These are phyloP conservation scores for Chrysanthemum makinoi DNA, from an alignment of 129 eudicot species.

Conservation along the genomic window DNA sequence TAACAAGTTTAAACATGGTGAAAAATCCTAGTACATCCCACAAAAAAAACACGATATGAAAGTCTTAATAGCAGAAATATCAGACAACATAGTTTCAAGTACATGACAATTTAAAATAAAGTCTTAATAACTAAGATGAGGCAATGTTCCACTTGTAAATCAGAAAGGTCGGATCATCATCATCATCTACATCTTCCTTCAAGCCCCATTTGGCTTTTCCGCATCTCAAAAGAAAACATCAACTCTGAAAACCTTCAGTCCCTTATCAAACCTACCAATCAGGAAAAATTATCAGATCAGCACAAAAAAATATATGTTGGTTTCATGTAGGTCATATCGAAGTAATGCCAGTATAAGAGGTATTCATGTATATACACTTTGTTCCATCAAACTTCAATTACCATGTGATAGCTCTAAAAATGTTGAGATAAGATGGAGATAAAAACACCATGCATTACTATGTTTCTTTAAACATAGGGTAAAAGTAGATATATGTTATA, in stretches of 20 bases:
- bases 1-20: constrained; percentile 18
- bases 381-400: neutral
- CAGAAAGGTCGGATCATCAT: constrained; percentile 10
- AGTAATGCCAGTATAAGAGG: neutral
- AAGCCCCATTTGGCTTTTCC: constrained; percentile 13
- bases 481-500: too few relatives aligned
- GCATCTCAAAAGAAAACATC: constrained; percentile 9
- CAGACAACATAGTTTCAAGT: constrained; percentile 33
- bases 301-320: neutral
- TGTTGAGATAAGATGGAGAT: neutral
- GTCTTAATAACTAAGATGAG: constrained; percentile 16
- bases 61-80: constrained; percentile 21
- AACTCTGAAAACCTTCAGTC: constrained; percentile 19
- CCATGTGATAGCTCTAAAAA: neutral
- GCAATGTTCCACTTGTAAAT: constrained; percentile 19
- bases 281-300: constrained; percentile 5
- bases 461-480: too few relatives aligned
- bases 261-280: constrained; percentile 20
- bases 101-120: constrained; percentile 33
- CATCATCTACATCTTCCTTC: constrained; percentile 19
- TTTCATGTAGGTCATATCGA: neutral
- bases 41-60: constrained; percentile 26
- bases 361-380: neutral
- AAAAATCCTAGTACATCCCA: constrained; percentile 31
- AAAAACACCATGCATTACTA: neutral